A percentile compares a stretch with the other conserved stretches of the same genome.
These are phyloP conservation scores for Backusella liffmaniae DNA, from an alignment of 192 early-diverging fungal genomes.

Conservation along the genomic window DNA sequence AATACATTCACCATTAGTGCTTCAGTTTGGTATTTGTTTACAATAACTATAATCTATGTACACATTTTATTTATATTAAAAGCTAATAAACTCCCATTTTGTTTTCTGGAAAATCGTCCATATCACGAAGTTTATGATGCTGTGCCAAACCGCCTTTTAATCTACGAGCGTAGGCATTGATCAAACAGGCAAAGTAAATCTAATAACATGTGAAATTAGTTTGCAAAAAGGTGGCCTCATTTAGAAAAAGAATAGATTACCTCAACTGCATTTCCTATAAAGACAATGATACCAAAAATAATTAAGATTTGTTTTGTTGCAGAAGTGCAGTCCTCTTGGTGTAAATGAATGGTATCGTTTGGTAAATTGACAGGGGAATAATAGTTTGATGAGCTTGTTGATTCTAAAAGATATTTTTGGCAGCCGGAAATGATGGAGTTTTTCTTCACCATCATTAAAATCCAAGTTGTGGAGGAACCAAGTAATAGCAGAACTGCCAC, in stretches of 20 bases:
- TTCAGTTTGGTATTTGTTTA: no score
- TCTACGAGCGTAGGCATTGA: constrained; percentile 11
- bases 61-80: not conserved
- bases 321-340: not conserved
- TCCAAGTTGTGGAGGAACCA: not conserved
- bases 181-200: constrained; percentile 3
- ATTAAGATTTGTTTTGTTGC: constrained; percentile 10
- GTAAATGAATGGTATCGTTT: not conserved
- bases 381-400: not conserved
- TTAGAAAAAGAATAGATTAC: not conserved
- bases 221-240: no score
- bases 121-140: constrained; percentile 16
- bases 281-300: not conserved
- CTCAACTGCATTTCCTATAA: not conserved
- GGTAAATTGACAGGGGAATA: constrained; percentile 6
- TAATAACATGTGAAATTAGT: not conserved
- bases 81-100: constrained; percentile 7
- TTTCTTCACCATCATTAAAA: constrained; percentile 8
- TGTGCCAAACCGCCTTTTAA: not conserved
- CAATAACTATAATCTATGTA: not conserved
- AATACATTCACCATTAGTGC: no score
- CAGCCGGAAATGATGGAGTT: not conserved
- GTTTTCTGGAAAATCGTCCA: constrained; percentile 11
- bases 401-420: not conserved
- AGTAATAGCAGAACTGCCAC: not conserved